Evolutionary conservation across 345 rosid genomes (phyloP), one percentile per base, ranked within the genome.

Genomic region (Psidium guajava): DNA sequence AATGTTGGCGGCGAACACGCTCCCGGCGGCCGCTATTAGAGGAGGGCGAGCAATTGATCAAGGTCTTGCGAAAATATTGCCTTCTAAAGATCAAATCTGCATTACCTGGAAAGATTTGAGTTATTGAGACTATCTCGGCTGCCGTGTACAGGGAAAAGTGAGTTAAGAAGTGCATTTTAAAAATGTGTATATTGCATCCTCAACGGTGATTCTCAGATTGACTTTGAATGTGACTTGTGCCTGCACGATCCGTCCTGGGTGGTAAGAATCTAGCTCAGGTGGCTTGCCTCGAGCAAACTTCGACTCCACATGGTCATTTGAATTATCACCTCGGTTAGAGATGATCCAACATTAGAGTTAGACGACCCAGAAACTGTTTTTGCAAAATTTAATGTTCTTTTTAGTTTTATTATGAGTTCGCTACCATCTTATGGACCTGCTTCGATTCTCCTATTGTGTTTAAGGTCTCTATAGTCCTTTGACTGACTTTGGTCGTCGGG

Each of bases 141-240:
- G 13, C 16, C 14, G 5, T 25, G 6, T 1, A 59, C 1, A 3
- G 3, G 5, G 74, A 1, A 10, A 27, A 5, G 27, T 61, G 7
- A 6, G 40, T 47, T 59, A 59, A 59, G 69, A n/a, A 58, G 36
- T n/a, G 13, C 28, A 10, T 57, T 57, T 11, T 57, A 0, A 2
- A 56, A 0, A 0, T 22, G 13, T 55, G 5, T 5, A 6, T 0
- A 14, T 3, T 5, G 6, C 6, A 58, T 58, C 36, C 32, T n/a
- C 0, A 8, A 12, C 11, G 50, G 8, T n/a, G 18, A 8, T 0
- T 12, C 8, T n/a, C 8, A 18, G n/a, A 58, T n/a, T 58, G 69
- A 58, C n/a, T 58, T n/a, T 12, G 2, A 1, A n/a, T n/a, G 69
- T 58, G 69, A 58, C 36, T 58, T 12, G 69, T 58, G 69, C 2